These are phyloP conservation scores for Euphorbia peplus DNA, from an alignment of 345 rosid genomes.

Conservation along the genomic window DNA sequence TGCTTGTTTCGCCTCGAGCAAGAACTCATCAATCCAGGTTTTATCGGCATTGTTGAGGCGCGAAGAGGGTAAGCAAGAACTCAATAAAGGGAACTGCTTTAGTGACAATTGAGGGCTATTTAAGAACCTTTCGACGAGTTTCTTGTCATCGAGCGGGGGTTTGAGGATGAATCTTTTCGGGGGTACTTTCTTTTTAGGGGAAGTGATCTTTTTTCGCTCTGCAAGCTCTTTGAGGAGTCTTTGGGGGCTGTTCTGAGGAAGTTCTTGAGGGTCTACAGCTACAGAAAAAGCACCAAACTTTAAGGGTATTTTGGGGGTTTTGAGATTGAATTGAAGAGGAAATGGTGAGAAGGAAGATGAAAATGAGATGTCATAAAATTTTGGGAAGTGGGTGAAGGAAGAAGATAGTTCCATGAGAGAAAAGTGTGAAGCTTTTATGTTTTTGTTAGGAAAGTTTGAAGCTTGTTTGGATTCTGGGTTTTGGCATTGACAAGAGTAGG, in stretches of 20 bases:
- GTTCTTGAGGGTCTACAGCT: constrained; percentile 55
- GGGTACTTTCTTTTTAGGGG: constrained; percentile 66
- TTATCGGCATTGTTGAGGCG: constrained; percentile 76
- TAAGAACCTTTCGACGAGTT: constrained; percentile 64
- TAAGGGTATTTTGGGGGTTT: constrained; percentile 32
- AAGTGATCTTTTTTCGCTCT: constrained; percentile 61
- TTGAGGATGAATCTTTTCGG: constrained; percentile 68
- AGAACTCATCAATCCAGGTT: constrained; percentile 89
- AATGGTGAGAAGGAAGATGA: constrained; percentile 56
- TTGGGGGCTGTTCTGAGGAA: constrained; percentile 77
- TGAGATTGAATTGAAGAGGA: constrained; percentile 33
- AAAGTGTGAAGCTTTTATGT: background rate
- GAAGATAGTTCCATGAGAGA: constrained; percentile 72
- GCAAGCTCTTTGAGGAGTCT: constrained; percentile 90
- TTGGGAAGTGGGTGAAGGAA: constrained; percentile 41
- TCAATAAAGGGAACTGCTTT: constrained; percentile 73
- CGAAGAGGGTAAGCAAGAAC: constrained; percentile 86
- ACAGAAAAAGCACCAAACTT: constrained; percentile 46
- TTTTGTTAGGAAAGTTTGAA: background rate
- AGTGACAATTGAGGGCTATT: constrained; percentile 88
- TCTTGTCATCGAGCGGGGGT: constrained; percentile 89
- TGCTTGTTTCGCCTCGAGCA: constrained; percentile 91
- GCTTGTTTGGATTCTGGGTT: background rate
- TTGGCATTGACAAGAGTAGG: constrained; percentile 3
- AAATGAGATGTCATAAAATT: constrained; percentile 50